These are phyloP conservation scores for Backusella australiensis DNA, from an alignment of 192 early-diverging fungal genomes.

Conservation along the genomic window DNA sequence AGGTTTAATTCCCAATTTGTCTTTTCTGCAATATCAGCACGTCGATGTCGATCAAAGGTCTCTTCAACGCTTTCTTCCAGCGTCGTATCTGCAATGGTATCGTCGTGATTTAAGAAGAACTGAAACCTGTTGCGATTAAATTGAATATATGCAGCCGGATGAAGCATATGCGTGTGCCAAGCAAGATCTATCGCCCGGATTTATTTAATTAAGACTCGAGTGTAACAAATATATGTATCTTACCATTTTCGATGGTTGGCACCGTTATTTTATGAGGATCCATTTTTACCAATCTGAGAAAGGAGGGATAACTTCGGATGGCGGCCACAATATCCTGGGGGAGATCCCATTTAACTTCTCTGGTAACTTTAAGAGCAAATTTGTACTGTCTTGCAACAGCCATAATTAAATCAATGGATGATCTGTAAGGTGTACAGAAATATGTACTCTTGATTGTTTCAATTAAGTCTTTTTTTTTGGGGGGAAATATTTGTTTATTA, in stretches of 20 bases:
- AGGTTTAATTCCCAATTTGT: not conserved
- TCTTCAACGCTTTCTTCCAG: not conserved
- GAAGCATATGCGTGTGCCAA: not conserved
- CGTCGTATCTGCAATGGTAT: not conserved
- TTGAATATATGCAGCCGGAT: conserved; percentile 1
- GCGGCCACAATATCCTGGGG: not conserved
- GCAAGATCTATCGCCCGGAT: not conserved
- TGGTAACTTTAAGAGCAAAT: not conserved
- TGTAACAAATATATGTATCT: not conserved
- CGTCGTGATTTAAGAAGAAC: not conserved
- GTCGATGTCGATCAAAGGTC: not conserved
- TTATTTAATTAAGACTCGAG: not conserved
- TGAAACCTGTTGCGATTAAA: not conserved
- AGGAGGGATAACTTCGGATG: not conserved
- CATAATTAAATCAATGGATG: not conserved
- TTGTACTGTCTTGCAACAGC: not conserved
- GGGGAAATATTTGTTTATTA: not conserved
- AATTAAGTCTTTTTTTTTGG: not conserved
- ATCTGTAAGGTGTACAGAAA: conserved; percentile 5
- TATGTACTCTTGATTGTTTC: not conserved
- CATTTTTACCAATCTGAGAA: not conserved
- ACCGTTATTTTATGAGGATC: not conserved
- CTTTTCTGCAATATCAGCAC: not conserved
- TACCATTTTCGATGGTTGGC: not conserved
- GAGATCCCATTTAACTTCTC: not conserved